These are phyloP conservation scores for Actinomucor elegans DNA, from an alignment of 371 early-diverging fungal genomes.

Conservation along the genomic window DNA sequence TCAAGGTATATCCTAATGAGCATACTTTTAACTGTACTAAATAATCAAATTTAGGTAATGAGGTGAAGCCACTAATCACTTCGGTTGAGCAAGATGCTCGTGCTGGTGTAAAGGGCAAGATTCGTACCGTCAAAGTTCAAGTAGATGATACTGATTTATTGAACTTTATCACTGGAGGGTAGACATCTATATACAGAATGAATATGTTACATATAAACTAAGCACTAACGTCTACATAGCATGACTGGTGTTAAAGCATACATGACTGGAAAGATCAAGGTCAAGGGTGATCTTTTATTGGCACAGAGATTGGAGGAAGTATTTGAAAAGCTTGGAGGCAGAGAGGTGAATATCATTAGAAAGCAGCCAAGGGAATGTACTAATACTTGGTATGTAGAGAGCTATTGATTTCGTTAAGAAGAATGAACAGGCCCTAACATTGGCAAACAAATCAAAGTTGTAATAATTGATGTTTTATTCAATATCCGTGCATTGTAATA, in stretches of 20 bases:
- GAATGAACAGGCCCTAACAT: constrained; percentile 25
- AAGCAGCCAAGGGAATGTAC: background rate
- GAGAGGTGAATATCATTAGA: constrained; percentile 30
- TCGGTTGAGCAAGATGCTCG: constrained; percentile 23
- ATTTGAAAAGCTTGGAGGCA: constrained; percentile 43
- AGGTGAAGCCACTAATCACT: constrained; percentile 35
- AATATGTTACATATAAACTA: background rate
- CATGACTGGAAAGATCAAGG: constrained; percentile 42
- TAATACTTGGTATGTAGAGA: constrained; percentile 7
- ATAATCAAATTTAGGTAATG: constrained; percentile 14
- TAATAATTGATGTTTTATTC: no score
- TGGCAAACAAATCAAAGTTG: no score
- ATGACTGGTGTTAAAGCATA: constrained; percentile 51
- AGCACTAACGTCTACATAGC: no score
- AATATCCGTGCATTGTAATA: no score
- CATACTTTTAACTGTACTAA: background rate
- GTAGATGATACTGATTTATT: constrained; percentile 44
- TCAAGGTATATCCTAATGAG: constrained; percentile 25
- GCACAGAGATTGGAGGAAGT: constrained; percentile 47
- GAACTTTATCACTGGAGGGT: constrained; percentile 41
- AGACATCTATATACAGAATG: background rate
- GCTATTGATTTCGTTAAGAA: constrained; percentile 40
- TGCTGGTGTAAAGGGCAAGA: constrained; percentile 20
- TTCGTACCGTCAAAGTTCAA: constrained; percentile 35
- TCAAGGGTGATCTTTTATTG: constrained; percentile 46